Evolutionary conservation across 2,329 filamentous ascomycete species (phyloP), one percentile per base, ranked within the genome.

Genomic region (Alternaria sp.): DNA sequence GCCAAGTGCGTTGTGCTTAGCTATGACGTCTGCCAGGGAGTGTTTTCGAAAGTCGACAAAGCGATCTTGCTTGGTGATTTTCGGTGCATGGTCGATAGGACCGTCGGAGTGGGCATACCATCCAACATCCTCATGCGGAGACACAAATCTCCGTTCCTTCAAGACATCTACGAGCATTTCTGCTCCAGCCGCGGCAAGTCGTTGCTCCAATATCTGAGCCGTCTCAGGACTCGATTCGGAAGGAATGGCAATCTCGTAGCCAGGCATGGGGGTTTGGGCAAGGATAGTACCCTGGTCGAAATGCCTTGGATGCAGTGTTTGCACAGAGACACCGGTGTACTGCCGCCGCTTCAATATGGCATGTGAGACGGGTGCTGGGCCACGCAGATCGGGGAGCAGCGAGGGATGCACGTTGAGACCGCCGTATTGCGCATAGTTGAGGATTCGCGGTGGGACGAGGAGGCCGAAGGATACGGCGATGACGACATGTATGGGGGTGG

Each of bases 341-440:
- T 74, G 73, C 58, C 88, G 83, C 12, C 85, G 82, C 26, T 86
- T 81, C 13, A 98, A 84, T 36, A 98, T 85, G n/a, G 92, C 89
- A 79, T 94, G 91, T 66, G 97, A 91, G 13, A 99, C 85, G 0
- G 96, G 96, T 3, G 96, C 93, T 11, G 96, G 88, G 3, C 96
- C 96, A 61, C 91, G 90, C 62, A 97, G 88, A 76, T 96, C 91
- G 5, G 94, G 95, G 13, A 99, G 86, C 26, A 97, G 81, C 1
- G 95, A 98, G 1, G 96, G 96, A 75, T 99, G 96, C 3, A 99
- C 86, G 79, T 99, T 99, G 4, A 99, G 82, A 0, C 96, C 96
- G 46, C 94, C 94, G 80, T 96, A 97, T 71, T 87, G 88, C 23
- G 91, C 88, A 1, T 82, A 82, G 21, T 83, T 82, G 21, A 99